Evolutionary conservation across 148 eudicot genomes (phyloP).

Genomic region (Beta vulgaris): DNA sequence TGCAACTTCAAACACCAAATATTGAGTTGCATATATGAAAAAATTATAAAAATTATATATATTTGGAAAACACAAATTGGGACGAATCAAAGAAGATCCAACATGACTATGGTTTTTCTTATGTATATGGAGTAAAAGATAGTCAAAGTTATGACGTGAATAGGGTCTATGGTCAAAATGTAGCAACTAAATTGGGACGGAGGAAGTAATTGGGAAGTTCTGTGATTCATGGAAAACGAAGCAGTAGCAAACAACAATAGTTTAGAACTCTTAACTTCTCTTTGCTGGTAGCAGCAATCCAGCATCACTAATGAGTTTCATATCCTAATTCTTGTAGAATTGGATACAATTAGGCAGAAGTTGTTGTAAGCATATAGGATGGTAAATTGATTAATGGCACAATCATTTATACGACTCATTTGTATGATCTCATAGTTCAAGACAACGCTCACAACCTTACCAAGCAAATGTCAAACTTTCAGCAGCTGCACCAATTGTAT

Average conservation of each 20-base stretch:
- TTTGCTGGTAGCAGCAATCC: neutral
- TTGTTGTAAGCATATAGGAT: neutral
- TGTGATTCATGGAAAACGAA: neutral
- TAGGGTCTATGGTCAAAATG: no score
- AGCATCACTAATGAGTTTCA: no score
- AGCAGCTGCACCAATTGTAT: neutral
- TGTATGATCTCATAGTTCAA: neutral
- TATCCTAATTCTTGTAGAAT: no score
- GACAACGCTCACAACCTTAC: neutral
- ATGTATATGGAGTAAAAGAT: no score
- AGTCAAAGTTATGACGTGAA: no score
- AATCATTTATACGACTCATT: neutral
- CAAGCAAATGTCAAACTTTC: neutral
- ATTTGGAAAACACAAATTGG: no score
- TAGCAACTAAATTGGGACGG: no score
- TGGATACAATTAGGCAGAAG: neutral
- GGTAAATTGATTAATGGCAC: neutral
- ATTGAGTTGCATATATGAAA: no score
- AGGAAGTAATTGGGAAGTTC: neutral
- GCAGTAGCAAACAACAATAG: neutral
- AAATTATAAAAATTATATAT: no score
- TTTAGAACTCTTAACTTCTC: neutral
- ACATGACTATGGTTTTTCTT: no score
- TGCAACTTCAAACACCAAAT: no score
- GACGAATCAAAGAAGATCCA: no score